Evolutionary conservation across 257 asterid species (phyloP), one percentile per base, ranked within the genome.

Genomic region (Primulina tabacum): DNA sequence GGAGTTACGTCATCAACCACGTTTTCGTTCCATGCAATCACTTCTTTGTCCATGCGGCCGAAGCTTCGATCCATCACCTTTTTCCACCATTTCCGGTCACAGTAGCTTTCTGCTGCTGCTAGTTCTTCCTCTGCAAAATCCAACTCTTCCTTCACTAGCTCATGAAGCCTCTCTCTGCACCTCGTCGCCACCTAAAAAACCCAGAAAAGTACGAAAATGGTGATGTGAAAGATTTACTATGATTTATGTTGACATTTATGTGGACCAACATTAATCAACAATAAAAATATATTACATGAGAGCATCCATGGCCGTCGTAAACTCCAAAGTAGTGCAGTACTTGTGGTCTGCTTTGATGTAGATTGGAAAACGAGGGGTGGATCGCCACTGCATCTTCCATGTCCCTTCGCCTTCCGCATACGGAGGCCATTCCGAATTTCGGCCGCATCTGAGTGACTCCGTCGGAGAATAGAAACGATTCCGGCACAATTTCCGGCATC

Each of bases 261-360:
- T 43, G 12, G 10, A 34, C n/a, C 1, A 2, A 16, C 40, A 35
- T 5, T 5, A 57, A 34, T 2, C n/a, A 7, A 0, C 3, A 24
- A 28, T 24, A 35, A 38, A 1, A 12, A 20, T 28, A 6, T 24
- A 82, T 69, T 76, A 88, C 97, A 70, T 90, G 97, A 62, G 97
- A 88, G 82, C 97, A 90, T 6, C 97, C 97, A 38, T 90, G 94
- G 52, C 96, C 96, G 18, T 90, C 97, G 62, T 82, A 90, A 7
- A 90, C 97, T 17, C 81, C 95, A 14, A 77, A 90, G 65, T 79
- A 90, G 78, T 90, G 93, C 9, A 85, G 65, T 18, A 0, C 38
- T 69, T 2, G 35, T 55, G 59, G 21, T 12, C 18, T 34, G 33
- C 52, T 29, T 71, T 74, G 30, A 43, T 50, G 60, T 2, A 71